phyloP scores from a whole-genome alignment of 495 filamentous ascomycete genomes.

The Trichoderma virens region DNA sequence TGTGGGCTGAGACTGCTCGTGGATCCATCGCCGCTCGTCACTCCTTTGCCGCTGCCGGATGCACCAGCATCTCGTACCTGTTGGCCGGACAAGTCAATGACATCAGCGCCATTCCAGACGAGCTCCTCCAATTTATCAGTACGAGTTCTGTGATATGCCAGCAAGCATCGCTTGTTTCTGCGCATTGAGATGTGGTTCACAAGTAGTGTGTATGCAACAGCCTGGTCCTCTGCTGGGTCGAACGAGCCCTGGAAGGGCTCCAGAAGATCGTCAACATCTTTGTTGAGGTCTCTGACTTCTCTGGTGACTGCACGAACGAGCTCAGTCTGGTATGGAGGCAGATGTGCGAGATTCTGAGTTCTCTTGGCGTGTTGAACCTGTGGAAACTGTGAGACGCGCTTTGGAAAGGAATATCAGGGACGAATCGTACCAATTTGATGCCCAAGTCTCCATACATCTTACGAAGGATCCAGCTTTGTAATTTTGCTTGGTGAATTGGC shows the following conservation, averaged over 20 bases:
- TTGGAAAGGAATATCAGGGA: constrained; percentile 12
- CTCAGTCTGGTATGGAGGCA: constrained; percentile 91
- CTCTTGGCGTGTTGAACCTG: constrained; percentile 97
- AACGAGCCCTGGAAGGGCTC: constrained; percentile 77
- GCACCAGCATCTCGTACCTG: constrained; percentile 23
- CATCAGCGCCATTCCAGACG: constrained; percentile 83
- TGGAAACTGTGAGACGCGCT: background rate
- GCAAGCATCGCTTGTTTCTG: constrained; percentile 89
- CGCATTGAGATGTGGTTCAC: constrained; percentile 94
- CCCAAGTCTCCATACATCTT: constrained; percentile 88
- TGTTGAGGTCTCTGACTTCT: constrained; percentile 91
- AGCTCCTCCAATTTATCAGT: constrained; percentile 90
- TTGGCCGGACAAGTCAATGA: constrained; percentile 45
- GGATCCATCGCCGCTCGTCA: constrained; percentile 31
- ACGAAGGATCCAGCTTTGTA: too few species aligned
- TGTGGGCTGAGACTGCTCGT: constrained; percentile 87
- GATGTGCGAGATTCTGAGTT: constrained; percentile 76
- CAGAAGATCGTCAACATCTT: constrained; percentile 73
- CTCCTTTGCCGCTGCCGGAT: constrained; percentile 24
- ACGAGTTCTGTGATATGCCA: constrained; percentile 87
- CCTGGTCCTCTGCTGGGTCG: constrained; percentile 76
- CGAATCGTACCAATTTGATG: constrained; percentile 62
- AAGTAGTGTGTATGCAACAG: constrained; percentile 77
- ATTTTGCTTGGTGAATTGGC: background rate
- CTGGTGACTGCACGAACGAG: constrained; percentile 78